Evolutionary conservation across 176 grass and related monocot genomes (phyloP).

Genomic region (Puccinellia tenuiflora): DNA sequence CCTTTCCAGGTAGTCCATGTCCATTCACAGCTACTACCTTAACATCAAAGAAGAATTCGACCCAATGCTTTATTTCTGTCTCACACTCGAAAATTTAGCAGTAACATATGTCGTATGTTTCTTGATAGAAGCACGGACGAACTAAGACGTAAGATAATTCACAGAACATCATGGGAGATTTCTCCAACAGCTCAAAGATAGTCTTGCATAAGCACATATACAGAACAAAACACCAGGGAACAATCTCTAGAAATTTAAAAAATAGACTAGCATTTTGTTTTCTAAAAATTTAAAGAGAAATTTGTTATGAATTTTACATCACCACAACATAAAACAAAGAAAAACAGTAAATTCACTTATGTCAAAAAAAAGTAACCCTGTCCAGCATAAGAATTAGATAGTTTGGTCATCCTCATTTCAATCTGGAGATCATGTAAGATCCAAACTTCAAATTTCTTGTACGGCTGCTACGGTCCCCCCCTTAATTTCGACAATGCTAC

Average conservation of each 20-base stretch:
- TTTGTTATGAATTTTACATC: background rate
- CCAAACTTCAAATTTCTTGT: background rate
- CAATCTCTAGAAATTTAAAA: background rate
- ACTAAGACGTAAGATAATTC: background rate
- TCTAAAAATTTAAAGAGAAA: background rate
- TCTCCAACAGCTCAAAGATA: conserved; percentile 4
- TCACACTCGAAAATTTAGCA: background rate
- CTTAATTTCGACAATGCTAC: background rate
- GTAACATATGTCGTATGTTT: conserved; percentile 1
- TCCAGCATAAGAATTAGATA: background rate
- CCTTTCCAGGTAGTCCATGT: no score
- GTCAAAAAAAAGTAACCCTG: background rate
- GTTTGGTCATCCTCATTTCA: background rate
- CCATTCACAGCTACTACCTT: no score
- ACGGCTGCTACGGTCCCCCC: background rate
- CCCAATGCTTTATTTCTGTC: no score
- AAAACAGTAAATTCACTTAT: background rate
- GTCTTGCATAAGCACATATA: background rate
- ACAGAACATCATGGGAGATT: background rate
- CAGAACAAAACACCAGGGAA: background rate
- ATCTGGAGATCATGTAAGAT: background rate
- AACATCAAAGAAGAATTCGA: no score
- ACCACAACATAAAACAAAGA: background rate
- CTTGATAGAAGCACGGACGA: background rate
- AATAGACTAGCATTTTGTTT: conserved; percentile 2